Evolutionary conservation across 2,329 filamentous ascomycete species (phyloP), one percentile per base, ranked within the genome.

Genomic region (Ophiostoma angusticollis): DNA sequence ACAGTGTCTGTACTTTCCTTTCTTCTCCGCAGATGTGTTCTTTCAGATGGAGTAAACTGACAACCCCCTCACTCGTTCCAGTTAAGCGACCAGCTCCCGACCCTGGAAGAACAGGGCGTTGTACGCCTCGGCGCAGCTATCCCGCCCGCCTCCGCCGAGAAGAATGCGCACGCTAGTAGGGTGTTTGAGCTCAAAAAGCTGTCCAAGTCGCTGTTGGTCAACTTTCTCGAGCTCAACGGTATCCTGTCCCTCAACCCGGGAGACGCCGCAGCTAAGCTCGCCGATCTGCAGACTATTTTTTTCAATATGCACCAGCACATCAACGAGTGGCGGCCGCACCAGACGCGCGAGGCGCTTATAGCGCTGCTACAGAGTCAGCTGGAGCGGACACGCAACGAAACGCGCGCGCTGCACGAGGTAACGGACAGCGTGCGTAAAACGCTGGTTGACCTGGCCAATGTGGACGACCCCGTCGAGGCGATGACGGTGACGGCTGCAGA

Each of bases 281-380:
- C 75, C 31, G 81, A 96, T 56, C 61, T 98, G 23, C 72, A 81
- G 51, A 86, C 80, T 13, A 63, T 96, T 21, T 80, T 93, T 46
- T 78, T 89, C 57, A 96, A 96, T 57, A 81, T 93, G 53, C 86
- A 95, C 59, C 84, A 93, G 53, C 70, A 94, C 39, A 76, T 96
- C 48, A 98, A 98, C 58, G 80, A 93, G 58, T 96, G 94, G 60
- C 73, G 89, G 23, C 87, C 87, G 9, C 87, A 95, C 56, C 89
- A 96, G 61, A 86, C 87, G 18, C 66, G 89, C 31, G 87, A 95
- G 62, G 86, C 80, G 21, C 65, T 93, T 42, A 93, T 94, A 23
- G 62, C 80, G 48, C 73, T 89, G 65, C 86, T 95, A 81, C 83
- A 94, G 59, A 79, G 82, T 48, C 81, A 89, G 52, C 62, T 94